These are phyloP conservation scores for Penicillium fuscoglaucum DNA, from an alignment of 2,329 filamentous ascomycete species.

Conservation along the genomic window DNA sequence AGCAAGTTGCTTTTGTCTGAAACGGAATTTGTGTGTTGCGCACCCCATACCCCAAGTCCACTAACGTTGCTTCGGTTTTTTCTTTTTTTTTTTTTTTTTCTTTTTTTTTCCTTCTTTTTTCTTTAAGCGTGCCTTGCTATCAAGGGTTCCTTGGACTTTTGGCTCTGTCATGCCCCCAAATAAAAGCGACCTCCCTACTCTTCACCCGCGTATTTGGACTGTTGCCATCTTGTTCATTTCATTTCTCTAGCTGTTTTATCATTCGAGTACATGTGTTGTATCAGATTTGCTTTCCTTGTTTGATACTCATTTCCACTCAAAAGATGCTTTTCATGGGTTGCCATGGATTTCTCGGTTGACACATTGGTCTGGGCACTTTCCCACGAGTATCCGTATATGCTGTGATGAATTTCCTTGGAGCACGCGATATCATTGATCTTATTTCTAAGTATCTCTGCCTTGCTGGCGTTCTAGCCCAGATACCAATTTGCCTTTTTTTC, in stretches of 20 bases:
- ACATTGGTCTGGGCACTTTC: constrained; percentile 15
- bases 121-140: constrained; percentile 35
- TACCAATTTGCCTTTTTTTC: constrained; percentile 28
- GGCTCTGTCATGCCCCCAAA: constrained; percentile 35
- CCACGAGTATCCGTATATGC: constrained; percentile 26
- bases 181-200: constrained; percentile 36
- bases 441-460: constrained; percentile 15
- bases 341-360: constrained; percentile 19
- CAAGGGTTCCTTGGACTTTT: constrained; percentile 34
- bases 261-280: constrained; percentile 22
- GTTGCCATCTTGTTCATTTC: constrained; percentile 19
- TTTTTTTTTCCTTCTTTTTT: constrained; percentile 21
- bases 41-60: constrained; percentile 48
- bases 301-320: constrained; percentile 24
- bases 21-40: constrained; percentile 47
- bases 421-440: constrained; percentile 14
- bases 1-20: constrained; percentile 41
- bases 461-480: constrained; percentile 29
- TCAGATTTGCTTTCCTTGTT: constrained; percentile 19
- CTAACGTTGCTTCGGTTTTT: constrained; percentile 37
- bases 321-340: constrained; percentile 15
- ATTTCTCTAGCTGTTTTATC: constrained; percentile 22
- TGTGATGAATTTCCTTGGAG: constrained; percentile 25
- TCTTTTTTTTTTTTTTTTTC: constrained; percentile 22
- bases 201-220: constrained; percentile 28